Percentiles rank a stretch among this genome's conserved stretches.
phyloP scores from a whole-genome alignment of 1,284 basidiomycete genomes.

The Irpex sp. region DNA sequence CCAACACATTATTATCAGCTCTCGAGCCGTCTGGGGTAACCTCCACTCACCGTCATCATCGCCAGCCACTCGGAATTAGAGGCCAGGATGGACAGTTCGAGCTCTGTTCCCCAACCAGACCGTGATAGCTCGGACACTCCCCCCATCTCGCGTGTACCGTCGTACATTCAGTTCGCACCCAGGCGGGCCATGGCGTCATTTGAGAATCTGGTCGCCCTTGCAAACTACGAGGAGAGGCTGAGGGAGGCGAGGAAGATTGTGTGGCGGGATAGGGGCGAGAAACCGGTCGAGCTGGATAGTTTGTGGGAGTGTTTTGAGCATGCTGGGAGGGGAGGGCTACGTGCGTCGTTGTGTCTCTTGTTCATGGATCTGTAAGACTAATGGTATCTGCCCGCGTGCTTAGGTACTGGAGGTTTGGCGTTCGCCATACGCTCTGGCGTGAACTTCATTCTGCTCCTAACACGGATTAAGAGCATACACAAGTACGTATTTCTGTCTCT shows the following conservation, averaged over 20 bases:
- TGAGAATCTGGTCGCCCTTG: slow-evolving; percentile 76
- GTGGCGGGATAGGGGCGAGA: slow-evolving; percentile 82
- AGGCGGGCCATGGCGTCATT: slow-evolving; percentile 66
- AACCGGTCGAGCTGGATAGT: slow-evolving; percentile 64
- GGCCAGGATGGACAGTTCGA: background rate
- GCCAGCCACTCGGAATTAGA: background rate
- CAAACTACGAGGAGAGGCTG: slow-evolving; percentile 73
- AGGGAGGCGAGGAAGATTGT: slow-evolving; percentile 72
- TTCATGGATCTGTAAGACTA: background rate
- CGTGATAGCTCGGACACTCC: background rate
- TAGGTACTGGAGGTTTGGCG: slow-evolving; percentile 77
- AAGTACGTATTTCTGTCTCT: slow-evolving; percentile 38
- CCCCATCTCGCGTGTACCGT: slow-evolving; percentile 23
- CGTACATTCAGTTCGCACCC: slow-evolving; percentile 42
- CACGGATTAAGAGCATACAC: slow-evolving; percentile 62
- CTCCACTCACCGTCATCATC: background rate
- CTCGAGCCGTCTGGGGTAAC: background rate
- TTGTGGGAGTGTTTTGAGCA: slow-evolving; percentile 72
- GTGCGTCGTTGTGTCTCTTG: slow-evolving; percentile 46
- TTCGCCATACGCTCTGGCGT: slow-evolving; percentile 79
- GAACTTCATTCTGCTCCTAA: slow-evolving; percentile 72
- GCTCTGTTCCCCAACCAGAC: background rate
- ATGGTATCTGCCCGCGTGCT: background rate
- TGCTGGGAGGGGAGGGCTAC: slow-evolving; percentile 68
- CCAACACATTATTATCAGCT: too few relatives aligned